Conservation (phyloP, 106 monocot genomes). For the Narthecium ossifragum region DNA sequence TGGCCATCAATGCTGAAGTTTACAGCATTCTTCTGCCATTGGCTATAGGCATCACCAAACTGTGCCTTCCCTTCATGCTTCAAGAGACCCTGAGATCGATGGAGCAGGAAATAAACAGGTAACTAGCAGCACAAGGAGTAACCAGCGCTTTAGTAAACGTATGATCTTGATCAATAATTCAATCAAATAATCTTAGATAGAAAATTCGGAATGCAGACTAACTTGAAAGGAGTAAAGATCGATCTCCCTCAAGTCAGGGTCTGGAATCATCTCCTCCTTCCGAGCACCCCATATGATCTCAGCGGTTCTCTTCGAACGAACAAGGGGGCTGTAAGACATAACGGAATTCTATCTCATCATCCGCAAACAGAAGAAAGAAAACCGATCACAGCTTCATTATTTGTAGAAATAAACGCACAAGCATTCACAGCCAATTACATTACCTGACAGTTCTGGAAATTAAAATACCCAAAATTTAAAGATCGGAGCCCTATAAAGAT, state of each 20-base stretch:
- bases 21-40: slow-evolving; percentile 82
- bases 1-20: slow-evolving; percentile 91
- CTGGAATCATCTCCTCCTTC: slow-evolving; percentile 44
- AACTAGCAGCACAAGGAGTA: not conserved
- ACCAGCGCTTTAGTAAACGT: too few relatives aligned
- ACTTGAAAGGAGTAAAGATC: slow-evolving; percentile 98
- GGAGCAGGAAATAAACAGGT: too few relatives aligned
- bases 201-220: too few relatives aligned
- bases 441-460: too few relatives aligned
- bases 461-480: too few relatives aligned
- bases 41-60: slow-evolving; percentile 48
- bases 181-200: too few relatives aligned
- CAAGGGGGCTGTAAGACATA: slow-evolving; percentile 48
- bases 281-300: slow-evolving; percentile 86
- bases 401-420: too few relatives aligned
- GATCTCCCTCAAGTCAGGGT: slow-evolving; percentile 78
- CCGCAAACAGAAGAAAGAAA: too few relatives aligned
- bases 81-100: slow-evolving; percentile 54
- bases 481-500: too few relatives aligned
- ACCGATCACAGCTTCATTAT: too few relatives aligned
- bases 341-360: not conserved
- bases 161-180: too few relatives aligned
- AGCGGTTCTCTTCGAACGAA: slow-evolving; percentile 83
- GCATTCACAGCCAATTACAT: too few relatives aligned
- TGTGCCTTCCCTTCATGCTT: slow-evolving; percentile 81